A percentile compares a stretch with the other conserved stretches of the same genome.
Evolutionary conservation across 1,139 yeast species (phyloP).

Genomic region (Suhomyces chickasaworum): DNA sequence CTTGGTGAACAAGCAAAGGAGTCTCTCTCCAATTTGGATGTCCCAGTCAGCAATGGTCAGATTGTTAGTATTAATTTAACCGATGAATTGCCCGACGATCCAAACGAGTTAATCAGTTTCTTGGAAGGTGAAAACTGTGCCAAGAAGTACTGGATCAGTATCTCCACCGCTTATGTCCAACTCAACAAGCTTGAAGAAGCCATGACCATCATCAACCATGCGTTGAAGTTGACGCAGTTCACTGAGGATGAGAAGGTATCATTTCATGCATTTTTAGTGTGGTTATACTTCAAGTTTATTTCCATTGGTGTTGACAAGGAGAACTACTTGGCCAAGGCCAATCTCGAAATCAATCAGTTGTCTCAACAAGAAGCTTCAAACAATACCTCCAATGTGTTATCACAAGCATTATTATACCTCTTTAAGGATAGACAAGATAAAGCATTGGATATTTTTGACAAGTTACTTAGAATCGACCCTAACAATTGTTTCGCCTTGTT

Average conservation of each 20-base stretch:
- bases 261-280: constrained; percentile 65
- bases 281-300: constrained; percentile 62
- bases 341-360: constrained; percentile 23
- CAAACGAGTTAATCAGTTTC: constrained; percentile 75
- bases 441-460: constrained; percentile 64
- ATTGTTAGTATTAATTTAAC: constrained; percentile 67
- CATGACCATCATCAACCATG: constrained; percentile 61
- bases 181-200: constrained; percentile 64
- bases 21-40: constrained; percentile 49
- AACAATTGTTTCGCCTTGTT: constrained; percentile 75
- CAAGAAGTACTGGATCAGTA: constrained; percentile 77
- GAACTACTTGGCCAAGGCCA: constrained; percentile 27
- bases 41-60: constrained; percentile 71
- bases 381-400: constrained; percentile 50
- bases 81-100: constrained; percentile 85
- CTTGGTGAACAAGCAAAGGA: constrained; percentile 38
- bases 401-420: constrained; percentile 57
- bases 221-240: constrained; percentile 46
- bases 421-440: constrained; percentile 58
- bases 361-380: constrained; percentile 20
- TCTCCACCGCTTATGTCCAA: constrained; percentile 79
- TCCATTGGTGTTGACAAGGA: constrained; percentile 30
- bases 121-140: constrained; percentile 79
- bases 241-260: constrained; percentile 53
- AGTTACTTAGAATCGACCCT: constrained; percentile 49